Evolutionary conservation across 2,329 filamentous ascomycete genomes (phyloP), one percentile per base, ranked within the genome.

Genomic region (Kalaharituber pfeilii): DNA sequence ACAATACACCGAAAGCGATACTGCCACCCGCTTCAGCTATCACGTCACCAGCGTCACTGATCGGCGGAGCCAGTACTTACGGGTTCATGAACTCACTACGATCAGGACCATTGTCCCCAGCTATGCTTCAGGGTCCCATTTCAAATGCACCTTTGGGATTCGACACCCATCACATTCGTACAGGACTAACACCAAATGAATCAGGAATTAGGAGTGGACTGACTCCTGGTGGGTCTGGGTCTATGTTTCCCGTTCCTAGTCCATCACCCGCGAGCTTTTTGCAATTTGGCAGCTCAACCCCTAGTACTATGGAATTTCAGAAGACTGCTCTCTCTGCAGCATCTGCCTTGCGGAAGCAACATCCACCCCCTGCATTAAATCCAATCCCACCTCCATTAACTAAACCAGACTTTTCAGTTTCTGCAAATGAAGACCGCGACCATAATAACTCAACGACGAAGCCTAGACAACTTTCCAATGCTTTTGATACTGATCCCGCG

Each of bases 181-280:
- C 86, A 63, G 84, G 85, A 66, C 86, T 87, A 3, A 96, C 91
- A 3, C 89, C 89, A 0, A 95, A 95, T 78, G 91, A 98, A 70
- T 96, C 89, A 6, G 93, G 86, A 2, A 72, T 96, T 52, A 78
- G 91, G 57, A 91, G 87, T 57, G 91, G 91, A 54, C 71, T 96
- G 62, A 96, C 91, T 52, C 91, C 91, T 50, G 91, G 91, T 57
- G 89, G 89, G 62, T 87, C 88, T 67, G 89, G 88, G 63, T 94
- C 88, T 63, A 96, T 96, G 86, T 96, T 96, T 73, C 87, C 89
- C 54, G 85, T 83, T 53, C 83, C 86, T 84, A 67, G 88, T 86
- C 30, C 60, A 27, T 3, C 93, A 85, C 67, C 85, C 86, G 0
- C 82, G 87, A 71, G 83, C 84, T 51, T 71, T 95, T 5, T 86